Conservation (phyloP, 2,329 filamentous ascomycete genomes). For the Microsporum canis region DNA sequence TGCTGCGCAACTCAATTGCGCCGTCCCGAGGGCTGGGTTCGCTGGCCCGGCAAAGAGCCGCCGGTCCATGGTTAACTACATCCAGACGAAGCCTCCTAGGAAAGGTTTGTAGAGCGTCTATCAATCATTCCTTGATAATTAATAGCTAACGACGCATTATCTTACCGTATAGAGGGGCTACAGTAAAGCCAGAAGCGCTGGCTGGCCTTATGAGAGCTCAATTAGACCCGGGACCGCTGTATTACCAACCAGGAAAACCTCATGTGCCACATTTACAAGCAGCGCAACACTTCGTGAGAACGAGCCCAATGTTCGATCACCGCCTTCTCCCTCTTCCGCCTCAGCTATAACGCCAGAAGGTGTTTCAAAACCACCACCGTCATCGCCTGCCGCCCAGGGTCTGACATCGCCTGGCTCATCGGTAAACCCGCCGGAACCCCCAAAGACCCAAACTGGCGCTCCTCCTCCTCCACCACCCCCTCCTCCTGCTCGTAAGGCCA, state of each 20-base stretch:
- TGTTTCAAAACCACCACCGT: conserved; percentile 37
- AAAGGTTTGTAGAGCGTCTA: conserved; percentile 25
- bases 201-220: neutral
- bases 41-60: conserved; percentile 27
- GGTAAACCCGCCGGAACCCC: conserved; percentile 18
- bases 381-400: conserved; percentile 28
- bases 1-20: conserved; percentile 46
- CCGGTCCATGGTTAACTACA: conserved; percentile 34
- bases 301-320: conserved; percentile 17
- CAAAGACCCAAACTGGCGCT: conserved; percentile 24
- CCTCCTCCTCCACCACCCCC: conserved; percentile 29
- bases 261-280: conserved; percentile 18
- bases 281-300: conserved; percentile 8
- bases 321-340: conserved; percentile 34
- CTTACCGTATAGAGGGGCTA: conserved; percentile 7
- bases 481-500: conserved; percentile 40
- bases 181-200: conserved; percentile 27
- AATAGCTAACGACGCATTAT: neutral
- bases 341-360: conserved; percentile 41
- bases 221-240: neutral
- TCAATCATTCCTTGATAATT: neutral
- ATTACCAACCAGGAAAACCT: conserved; percentile 17
- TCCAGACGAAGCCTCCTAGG: conserved; percentile 20
- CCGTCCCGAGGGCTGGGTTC: conserved; percentile 36
- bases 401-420: conserved; percentile 29